A percentile compares a stretch with the other conserved stretches of the same genome.
These are phyloP conservation scores for Davidsoniella virescens DNA, from an alignment of 2,329 filamentous ascomycete genomes.

Conservation along the genomic window DNA sequence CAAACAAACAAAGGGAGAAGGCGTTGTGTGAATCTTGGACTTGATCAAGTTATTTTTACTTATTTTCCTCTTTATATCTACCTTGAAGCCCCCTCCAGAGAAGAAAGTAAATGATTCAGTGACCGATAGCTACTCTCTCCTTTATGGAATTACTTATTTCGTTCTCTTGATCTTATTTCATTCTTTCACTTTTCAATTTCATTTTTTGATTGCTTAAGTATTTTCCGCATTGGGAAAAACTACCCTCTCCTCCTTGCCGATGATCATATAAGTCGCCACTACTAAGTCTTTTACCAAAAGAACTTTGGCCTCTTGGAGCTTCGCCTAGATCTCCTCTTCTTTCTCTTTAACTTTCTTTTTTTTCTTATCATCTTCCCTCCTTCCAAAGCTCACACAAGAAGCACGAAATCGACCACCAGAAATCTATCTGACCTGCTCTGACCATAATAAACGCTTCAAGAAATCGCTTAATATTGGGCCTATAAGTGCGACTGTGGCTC, in stretches of 20 bases:
- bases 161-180: neutral
- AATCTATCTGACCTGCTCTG: neutral
- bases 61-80: no score
- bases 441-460: neutral
- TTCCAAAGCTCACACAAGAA: no score
- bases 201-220: neutral
- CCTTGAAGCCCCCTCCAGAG: no score
- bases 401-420: no score
- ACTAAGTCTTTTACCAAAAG: no score
- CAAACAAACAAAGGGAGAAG: no score
- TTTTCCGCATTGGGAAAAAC: neutral
- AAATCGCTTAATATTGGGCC: no score
- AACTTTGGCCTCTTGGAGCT: neutral
- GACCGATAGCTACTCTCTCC: no score
- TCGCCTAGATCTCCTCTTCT: neutral
- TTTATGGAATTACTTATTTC: neutral
- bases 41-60: no score
- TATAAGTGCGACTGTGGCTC: neutral
- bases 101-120: no score
- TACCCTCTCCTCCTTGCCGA: neutral
- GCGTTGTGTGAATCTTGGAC: no score
- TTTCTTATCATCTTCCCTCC: neutral
- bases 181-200: neutral
- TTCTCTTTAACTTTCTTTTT: neutral
- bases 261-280: slow-evolving; percentile 3